Evolutionary conservation across 176 grass and related monocot species (phyloP).

Genomic region (Aechmea fasciata): DNA sequence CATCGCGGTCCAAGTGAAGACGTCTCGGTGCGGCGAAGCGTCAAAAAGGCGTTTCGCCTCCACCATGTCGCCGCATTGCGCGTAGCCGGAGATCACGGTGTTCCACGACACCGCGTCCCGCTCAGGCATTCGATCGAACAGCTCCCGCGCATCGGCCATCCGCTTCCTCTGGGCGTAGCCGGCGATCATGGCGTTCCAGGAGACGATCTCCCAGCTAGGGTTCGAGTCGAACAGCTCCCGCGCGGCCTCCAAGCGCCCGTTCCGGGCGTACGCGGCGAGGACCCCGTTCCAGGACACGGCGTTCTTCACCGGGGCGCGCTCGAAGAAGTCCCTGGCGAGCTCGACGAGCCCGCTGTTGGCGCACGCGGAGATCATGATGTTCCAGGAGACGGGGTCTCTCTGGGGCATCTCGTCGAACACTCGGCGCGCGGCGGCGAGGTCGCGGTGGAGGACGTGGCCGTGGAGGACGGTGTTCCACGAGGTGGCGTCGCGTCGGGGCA

Average conservation of each 20-base stretch:
- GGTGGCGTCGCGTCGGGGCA: conserved; percentile 51
- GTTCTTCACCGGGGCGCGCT: conserved; percentile 51
- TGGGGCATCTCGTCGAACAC: conserved; percentile 73
- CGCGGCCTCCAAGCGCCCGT: conserved; percentile 50
- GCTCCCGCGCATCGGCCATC: conserved; percentile 36
- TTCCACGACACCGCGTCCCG: conserved; percentile 76
- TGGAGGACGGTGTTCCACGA: conserved; percentile 83
- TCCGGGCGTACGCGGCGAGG: conserved; percentile 64
- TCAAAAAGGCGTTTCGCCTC: conserved; percentile 61
- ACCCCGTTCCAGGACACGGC: conserved; percentile 81
- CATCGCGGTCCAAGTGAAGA: conserved; percentile 86
- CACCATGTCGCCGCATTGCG: conserved; percentile 49
- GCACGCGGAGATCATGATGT: conserved; percentile 76
- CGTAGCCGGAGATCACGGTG: conserved; percentile 69
- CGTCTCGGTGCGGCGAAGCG: conserved; percentile 47
- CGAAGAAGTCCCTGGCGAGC: conserved; percentile 57
- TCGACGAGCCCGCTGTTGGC: conserved; percentile 55
- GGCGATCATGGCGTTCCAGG: conserved; percentile 86
- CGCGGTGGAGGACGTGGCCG: conserved; percentile 33
- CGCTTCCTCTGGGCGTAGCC: conserved; percentile 46
- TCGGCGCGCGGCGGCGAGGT: conserved; percentile 40
- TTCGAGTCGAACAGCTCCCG: conserved; percentile 56
- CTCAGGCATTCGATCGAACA: conserved; percentile 68
- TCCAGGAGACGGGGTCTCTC: conserved; percentile 63
- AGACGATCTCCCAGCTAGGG: conserved; percentile 62